Base-by-base conservation (phyloP, 225 moss, liverwort and hornwort species). In the Asterella californica region DNA sequence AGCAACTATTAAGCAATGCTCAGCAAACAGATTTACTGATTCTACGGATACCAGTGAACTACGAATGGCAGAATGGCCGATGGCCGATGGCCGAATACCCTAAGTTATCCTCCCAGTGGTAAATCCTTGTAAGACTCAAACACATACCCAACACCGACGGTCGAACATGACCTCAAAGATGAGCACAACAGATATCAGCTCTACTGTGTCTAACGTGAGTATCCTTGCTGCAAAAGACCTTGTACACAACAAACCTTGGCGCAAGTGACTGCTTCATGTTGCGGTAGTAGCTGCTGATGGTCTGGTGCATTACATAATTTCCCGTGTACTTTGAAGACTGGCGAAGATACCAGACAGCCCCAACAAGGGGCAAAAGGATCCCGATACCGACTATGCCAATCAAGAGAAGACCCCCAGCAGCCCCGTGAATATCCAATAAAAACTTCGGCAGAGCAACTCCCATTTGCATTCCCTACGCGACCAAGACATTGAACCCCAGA, bases 271-370 rank as follows among this genome's bases (percentile, higher is more conserved):
- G 99, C 85, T 99, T 99, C 95, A 99, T 95, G 54, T 78, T 92
- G 77, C 88, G 88, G 69, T 87, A 95, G 71, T 95, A 99, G 75
- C 86, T 91, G 68, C 87, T 78, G 63, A 95, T 84, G 33, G 99
- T 99, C 84, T 99, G 92, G 82, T 95, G 99, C 99, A 95, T 95
- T 72, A 99, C 99, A 84, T 95, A 93, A 81, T 99, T 99, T 52
- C 99, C 99, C 54, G 93, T 95, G 78, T 95, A 99, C 57, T 99
- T 99, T 66, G 95, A 91, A 45, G 99, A 99, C 61, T 94, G 91
- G 78, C 95, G 91, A 78, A 99, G 89, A 83, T 95, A 99, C 77
- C 93, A 90, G 24, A 95, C 95, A 49, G 99, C 99, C 30, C 79
- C 82, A 70, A 99, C 81, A 69, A 99, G 99, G 87, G 99, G 99